phyloP scores from a whole-genome alignment of 345 rosid genomes.

The Eucalyptus pumila region DNA sequence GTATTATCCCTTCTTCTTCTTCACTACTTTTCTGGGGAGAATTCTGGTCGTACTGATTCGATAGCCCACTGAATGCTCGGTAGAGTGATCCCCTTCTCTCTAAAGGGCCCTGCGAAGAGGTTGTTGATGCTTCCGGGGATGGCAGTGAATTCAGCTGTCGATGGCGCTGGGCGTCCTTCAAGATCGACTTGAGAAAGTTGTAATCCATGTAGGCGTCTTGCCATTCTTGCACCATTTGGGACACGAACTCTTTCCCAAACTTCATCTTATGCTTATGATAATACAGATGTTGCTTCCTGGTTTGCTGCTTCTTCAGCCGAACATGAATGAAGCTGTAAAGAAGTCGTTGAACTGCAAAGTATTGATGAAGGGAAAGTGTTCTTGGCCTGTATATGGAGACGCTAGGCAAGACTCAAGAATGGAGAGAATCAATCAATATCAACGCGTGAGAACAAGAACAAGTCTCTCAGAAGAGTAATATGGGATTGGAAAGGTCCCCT shows the following conservation, averaged over 20 bases:
- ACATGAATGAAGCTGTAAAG: not conserved
- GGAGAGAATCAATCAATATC: not conserved
- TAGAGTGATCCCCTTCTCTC: conserved; percentile 11
- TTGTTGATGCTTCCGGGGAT: not conserved
- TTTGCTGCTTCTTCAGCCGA: not conserved
- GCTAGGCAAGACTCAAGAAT: not conserved
- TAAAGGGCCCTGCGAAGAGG: conserved; percentile 6
- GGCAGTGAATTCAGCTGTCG: not conserved
- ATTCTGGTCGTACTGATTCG: not conserved
- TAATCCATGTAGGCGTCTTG: conserved; percentile 58
- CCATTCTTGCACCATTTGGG: conserved; percentile 69
- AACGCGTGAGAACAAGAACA: not conserved
- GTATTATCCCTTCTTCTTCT: conserved; percentile 45
- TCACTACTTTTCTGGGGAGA: conserved; percentile 7
- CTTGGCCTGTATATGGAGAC: not conserved
- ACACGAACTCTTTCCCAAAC: conserved; percentile 50
- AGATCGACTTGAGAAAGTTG: conserved; percentile 28
- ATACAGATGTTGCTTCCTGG: not conserved
- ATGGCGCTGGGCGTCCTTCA: conserved; percentile 14
- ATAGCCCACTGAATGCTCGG: conserved; percentile 32
- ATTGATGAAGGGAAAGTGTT: not conserved
- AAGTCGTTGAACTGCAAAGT: not conserved
- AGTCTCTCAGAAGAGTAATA: not conserved
- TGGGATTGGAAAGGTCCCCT: not conserved
- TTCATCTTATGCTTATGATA: conserved; percentile 18